Evolutionary conservation across 495 filamentous ascomycete species (phyloP).

Genomic region (Thermothielavioides terrestris): DNA sequence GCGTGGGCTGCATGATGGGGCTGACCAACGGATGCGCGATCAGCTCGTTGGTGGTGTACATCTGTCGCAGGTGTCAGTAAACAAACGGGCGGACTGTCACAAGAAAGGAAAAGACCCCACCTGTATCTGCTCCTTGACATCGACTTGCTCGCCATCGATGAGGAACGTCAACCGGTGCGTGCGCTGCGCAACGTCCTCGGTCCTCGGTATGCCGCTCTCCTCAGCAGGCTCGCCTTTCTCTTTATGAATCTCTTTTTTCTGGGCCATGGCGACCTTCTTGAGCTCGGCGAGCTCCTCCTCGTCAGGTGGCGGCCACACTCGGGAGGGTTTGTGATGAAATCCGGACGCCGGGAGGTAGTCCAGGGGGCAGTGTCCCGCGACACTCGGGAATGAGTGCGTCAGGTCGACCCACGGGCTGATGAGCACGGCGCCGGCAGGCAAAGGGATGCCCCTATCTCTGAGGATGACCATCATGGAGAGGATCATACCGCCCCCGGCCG

Average conservation of each 20-base stretch:
- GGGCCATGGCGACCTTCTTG: conserved; percentile 25
- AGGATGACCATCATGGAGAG: conserved; percentile 69
- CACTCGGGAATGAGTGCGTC: conserved; percentile 88
- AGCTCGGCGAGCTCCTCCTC: conserved; percentile 52
- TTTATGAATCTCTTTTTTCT: conserved; percentile 15
- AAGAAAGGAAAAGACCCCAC: conserved; percentile 13
- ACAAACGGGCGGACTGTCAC: background rate
- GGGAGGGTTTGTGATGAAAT: conserved; percentile 75
- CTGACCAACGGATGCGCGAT: conserved; percentile 84
- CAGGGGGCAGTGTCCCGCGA: conserved; percentile 57
- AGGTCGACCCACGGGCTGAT: conserved; percentile 92
- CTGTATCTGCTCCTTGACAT: conserved; percentile 88
- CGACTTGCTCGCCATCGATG: conserved; percentile 59
- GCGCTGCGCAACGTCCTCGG: conserved; percentile 27
- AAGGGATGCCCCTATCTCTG: conserved; percentile 67
- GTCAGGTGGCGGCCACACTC: conserved; percentile 85
- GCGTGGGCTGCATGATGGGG: conserved; percentile 71
- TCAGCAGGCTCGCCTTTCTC: background rate
- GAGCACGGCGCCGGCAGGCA: conserved; percentile 83
- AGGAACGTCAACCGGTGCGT: conserved; percentile 49
- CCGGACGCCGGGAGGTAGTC: conserved; percentile 86
- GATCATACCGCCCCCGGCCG: conserved; percentile 83
- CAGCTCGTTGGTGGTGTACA: conserved; percentile 86
- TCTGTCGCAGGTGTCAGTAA: conserved; percentile 29
- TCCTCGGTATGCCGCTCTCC: conserved; percentile 12